Conservation (phyloP, 805 yeast genomes). For the Yamadazyma olivae region DNA sequence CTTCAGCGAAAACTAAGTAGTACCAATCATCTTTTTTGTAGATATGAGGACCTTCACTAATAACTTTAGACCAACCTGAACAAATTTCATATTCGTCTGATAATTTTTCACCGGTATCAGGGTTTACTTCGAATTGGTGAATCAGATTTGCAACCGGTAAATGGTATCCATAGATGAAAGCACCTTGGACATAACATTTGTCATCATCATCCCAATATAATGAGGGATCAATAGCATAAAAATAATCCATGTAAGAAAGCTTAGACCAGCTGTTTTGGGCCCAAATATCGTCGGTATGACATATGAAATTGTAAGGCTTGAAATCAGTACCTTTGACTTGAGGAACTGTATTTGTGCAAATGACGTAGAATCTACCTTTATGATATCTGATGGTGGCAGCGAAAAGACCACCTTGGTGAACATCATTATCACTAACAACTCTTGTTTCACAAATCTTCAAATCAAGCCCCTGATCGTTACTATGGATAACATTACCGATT, state of each 20-base stretch:
- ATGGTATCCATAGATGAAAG: conserved; percentile 6
- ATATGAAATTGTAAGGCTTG: conserved; percentile 4
- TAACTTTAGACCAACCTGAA: conserved; percentile 6
- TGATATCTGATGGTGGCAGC: conserved; percentile 7
- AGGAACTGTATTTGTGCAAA: conserved; percentile 3
- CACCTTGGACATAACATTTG: conserved; percentile 8
- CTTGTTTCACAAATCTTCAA: conserved; percentile 2
- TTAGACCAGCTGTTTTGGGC: conserved; percentile 5
- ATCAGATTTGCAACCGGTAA: conserved; percentile 6
- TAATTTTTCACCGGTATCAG: conserved; percentile 7
- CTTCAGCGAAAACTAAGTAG: conserved; percentile 7
- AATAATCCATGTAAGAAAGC: conserved; percentile 1
- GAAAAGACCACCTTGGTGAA: conserved; percentile 4
- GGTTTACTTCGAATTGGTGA: conserved; percentile 7
- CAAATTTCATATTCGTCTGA: conserved; percentile 6
- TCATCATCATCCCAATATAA: conserved; percentile 6
- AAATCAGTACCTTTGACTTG: neutral
- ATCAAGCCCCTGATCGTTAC: conserved; percentile 4
- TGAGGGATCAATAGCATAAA: conserved; percentile 7
- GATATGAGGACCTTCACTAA: conserved; percentile 8
- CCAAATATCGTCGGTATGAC: conserved; percentile 9
- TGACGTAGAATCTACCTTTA: conserved; percentile 6
- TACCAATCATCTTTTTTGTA: conserved; percentile 5
- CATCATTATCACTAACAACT: neutral
- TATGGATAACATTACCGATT: conserved; percentile 5